Percentiles rank a stretch among this genome's conserved stretches.
Evolutionary conservation across 345 rosid genomes (phyloP).

Genomic region (Orychophragmus violaceus): DNA sequence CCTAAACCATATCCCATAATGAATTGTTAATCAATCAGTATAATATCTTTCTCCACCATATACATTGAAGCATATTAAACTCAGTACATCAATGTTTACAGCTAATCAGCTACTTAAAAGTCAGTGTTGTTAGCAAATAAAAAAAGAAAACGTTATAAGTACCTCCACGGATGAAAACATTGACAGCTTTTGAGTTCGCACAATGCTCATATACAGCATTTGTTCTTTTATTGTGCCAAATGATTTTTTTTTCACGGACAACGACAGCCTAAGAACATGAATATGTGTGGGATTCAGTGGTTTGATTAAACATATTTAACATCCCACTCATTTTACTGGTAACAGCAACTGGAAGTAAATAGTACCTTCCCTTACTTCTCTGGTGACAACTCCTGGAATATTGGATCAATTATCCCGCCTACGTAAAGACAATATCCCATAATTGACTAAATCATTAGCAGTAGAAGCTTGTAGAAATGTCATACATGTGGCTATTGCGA

Average conservation of each 20-base stretch:
- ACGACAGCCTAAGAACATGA: too few species aligned
- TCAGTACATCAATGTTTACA: neutral
- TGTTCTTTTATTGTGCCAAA: constrained; percentile 55
- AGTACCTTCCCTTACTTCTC: constrained; percentile 92
- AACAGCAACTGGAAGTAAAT: neutral
- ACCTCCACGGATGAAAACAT: constrained; percentile 94
- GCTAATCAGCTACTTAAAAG: neutral
- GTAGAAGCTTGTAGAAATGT: neutral
- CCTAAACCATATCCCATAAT: too few species aligned
- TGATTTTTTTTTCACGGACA: constrained; percentile 43
- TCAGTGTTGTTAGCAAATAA: neutral
- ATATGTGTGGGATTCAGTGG: too few species aligned
- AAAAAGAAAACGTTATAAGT: neutral
- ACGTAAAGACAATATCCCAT: neutral
- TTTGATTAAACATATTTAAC: neutral
- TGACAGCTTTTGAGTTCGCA: constrained; percentile 54
- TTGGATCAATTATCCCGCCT: constrained; percentile 94
- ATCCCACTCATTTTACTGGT: neutral
- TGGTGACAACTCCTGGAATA: constrained; percentile 90
- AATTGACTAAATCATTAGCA: too few species aligned
- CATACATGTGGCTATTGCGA: constrained; percentile 86
- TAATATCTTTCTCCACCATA: constrained; percentile 30
- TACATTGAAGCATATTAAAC: too few species aligned
- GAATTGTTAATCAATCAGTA: too few species aligned
- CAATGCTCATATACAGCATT: constrained; percentile 54